Evolutionary conservation across 768 basidiomycete species (phyloP), one percentile per base, ranked within the genome.

Genomic region (Albatrellus ellisii): DNA sequence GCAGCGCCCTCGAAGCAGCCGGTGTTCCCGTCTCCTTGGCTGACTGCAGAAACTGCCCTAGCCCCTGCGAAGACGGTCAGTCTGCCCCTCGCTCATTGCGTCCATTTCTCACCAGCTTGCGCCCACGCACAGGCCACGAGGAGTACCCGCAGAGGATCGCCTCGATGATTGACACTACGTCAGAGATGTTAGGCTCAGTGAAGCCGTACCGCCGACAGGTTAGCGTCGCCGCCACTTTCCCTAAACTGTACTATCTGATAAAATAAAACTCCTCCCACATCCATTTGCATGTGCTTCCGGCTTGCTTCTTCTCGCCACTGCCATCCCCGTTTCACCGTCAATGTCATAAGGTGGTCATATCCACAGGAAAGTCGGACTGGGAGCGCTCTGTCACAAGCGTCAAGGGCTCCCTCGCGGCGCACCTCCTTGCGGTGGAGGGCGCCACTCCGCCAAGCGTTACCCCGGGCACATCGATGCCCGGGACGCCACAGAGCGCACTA

Each of bases 311-410:
- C 34, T 2, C 34, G 34, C 34, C 34, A n/a, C 28, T 29, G 28
- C 28, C 28, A 29, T 8, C 28, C 1, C 20, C 15, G 9, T 34
- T 11, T 11, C 6, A 27, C 12, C 10, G 20, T 9, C 31, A 25
- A 8, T 12, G 28, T 46, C 39, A 48, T 4, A 56, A 91, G 81
- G 69, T 94, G 26, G 67, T 97, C 26, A 84, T 97, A 41, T 91
- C 87, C 1, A 94, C 90, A 0, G 89, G 89, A 5, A 79, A 84
- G 60, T 68, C 77, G 15, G 89, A 98, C 62, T 97, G 92, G 92
- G 73, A 76, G 28, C 67, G 68, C 31, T 79, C 90, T 32, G 75
- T 97, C 45, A 81, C 82, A 2, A 72, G 79, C 44, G 80, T 73
- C 21, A 62, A 69, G 20, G 73, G 69, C 36, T 76, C 81, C 4